Evolutionary conservation across 306 rosid genomes (phyloP).

Genomic region (Cucumis sativus): Cucumber_9930_V3 NC_026656.2:1398501-1399000

Average conservation of each 20-base stretch:
- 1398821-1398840: background rate
- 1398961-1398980: background rate
- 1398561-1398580: background rate
- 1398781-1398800: background rate
- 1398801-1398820: background rate
- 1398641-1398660: background rate
- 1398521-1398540: background rate
- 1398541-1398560: background rate
- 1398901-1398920: background rate
- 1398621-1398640: background rate
- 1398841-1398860: background rate
- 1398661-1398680: background rate
- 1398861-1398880: background rate
- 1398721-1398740: background rate
- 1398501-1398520: background rate
- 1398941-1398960: background rate
- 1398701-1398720: background rate
- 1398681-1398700: background rate
- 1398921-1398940: background rate
- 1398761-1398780: background rate
- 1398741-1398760: background rate
- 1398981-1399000: background rate
- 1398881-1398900: background rate
- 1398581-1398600: background rate
- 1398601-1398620: background rate